phyloP scores from a whole-genome alignment of 2,329 filamentous ascomycete genomes.

The Calycina herbarum region DNA sequence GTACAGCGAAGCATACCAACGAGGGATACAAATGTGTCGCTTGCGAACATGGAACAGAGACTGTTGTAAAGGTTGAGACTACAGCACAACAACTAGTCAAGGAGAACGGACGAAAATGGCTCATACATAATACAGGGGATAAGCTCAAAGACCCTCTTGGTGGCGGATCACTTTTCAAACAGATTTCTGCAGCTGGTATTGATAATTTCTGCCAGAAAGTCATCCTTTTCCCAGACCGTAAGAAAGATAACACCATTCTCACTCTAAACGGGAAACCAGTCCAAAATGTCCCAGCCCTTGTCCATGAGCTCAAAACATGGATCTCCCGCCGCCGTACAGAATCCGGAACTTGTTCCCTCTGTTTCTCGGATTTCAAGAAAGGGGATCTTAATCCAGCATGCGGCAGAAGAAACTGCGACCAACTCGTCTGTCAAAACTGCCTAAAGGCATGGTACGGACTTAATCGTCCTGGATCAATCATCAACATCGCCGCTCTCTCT shows the following conservation, averaged over 20 bases:
- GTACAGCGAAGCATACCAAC: slow-evolving; percentile 8
- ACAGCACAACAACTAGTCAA: slow-evolving; percentile 13
- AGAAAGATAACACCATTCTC: slow-evolving; percentile 7
- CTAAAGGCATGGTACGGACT: slow-evolving; percentile 24
- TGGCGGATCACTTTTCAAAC: slow-evolving; percentile 22
- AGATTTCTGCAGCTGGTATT: slow-evolving; percentile 15
- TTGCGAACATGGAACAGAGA: slow-evolving; percentile 17
- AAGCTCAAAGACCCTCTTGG: slow-evolving; percentile 24
- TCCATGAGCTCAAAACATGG: slow-evolving; percentile 21
- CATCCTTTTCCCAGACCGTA: slow-evolving; percentile 16
- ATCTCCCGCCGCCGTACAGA: slow-evolving; percentile 18
- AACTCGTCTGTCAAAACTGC: slow-evolving; percentile 20
- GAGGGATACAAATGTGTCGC: slow-evolving; percentile 22
- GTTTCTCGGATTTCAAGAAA: slow-evolving; percentile 22
- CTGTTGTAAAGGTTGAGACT: slow-evolving; percentile 21
- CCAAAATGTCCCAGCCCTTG: slow-evolving; percentile 17
- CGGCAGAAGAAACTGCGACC: slow-evolving; percentile 20
- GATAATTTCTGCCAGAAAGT: slow-evolving; percentile 18
- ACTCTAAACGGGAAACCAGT: slow-evolving; percentile 21
- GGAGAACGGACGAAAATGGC: slow-evolving; percentile 21
- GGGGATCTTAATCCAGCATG: slow-evolving; percentile 18
- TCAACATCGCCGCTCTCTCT: slow-evolving; percentile 22
- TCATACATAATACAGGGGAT: slow-evolving; percentile 15
- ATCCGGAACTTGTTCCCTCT: slow-evolving; percentile 21
- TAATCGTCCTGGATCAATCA: slow-evolving; percentile 20